A percentile compares a stretch with the other conserved stretches of the same genome.
Conservation (phyloP, 805 yeast species). For the Kurtzmaniella fragi region DNA sequence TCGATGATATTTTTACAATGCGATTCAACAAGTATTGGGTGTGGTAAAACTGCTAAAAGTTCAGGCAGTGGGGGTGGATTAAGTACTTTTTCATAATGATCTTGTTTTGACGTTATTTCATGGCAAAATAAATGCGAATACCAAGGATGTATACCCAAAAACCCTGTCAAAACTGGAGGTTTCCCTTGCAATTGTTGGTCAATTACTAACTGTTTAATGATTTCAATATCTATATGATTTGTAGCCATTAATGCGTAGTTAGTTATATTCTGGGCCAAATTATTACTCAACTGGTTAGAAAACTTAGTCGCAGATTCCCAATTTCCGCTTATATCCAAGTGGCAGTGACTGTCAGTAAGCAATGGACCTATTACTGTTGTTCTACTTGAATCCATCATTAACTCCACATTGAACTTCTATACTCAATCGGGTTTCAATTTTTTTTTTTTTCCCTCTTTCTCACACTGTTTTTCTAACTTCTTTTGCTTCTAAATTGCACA, state of each 20-base stretch:
- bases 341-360: slow-evolving; percentile 31
- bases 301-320: slow-evolving; percentile 8
- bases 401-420: no score
- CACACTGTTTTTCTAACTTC: no score
- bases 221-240: slow-evolving; percentile 26
- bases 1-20: slow-evolving; percentile 28
- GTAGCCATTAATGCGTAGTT: slow-evolving; percentile 30
- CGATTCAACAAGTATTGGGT: slow-evolving; percentile 44
- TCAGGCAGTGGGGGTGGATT: slow-evolving; percentile 30
- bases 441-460: no score
- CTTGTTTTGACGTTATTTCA: slow-evolving; percentile 24
- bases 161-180: slow-evolving; percentile 7
- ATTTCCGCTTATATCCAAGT: slow-evolving; percentile 17
- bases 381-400: no score
- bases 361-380: no score
- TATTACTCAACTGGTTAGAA: slow-evolving; percentile 1
- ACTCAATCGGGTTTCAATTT: no score
- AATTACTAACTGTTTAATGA: slow-evolving; percentile 16
- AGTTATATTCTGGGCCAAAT: slow-evolving; percentile 2
- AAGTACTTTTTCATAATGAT: slow-evolving; percentile 58
- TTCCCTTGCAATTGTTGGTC: slow-evolving; percentile 7
- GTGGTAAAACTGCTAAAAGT: slow-evolving; percentile 50
- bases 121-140: slow-evolving; percentile 55
- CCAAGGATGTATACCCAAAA: slow-evolving; percentile 92
- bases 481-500: no score